Conservation (phyloP, 257 asterid genomes). For the Fraxinus anomala region DNA sequence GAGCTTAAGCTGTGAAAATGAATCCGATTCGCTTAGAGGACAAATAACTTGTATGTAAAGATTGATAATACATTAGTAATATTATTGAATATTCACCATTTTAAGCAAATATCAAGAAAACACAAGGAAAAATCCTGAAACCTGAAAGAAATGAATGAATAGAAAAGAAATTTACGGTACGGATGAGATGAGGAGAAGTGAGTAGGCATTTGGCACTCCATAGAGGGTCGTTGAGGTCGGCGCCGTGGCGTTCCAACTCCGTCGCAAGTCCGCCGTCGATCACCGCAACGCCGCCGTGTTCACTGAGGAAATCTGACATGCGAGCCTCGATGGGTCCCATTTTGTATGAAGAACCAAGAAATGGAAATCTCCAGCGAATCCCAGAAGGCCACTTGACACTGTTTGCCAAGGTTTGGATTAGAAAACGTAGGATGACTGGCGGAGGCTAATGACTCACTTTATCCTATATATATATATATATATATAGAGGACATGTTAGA, state of each 20-base stretch:
- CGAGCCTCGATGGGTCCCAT: constrained; percentile 49
- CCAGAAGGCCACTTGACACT: constrained; percentile 13
- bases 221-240: constrained; percentile 82
- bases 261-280: constrained; percentile 95
- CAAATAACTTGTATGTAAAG: background rate
- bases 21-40: background rate
- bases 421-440: background rate
- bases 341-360: constrained; percentile 5
- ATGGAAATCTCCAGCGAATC: constrained; percentile 9
- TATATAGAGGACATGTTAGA: background rate
- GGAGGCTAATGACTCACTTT: background rate
- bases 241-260: constrained; percentile 86
- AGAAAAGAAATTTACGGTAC: constrained; percentile 40
- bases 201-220: constrained; percentile 95
- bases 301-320: constrained; percentile 64
- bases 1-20: too few species aligned
- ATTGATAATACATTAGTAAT: background rate
- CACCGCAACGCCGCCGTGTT: constrained; percentile 76
- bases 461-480: too few species aligned
- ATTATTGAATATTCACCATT: background rate
- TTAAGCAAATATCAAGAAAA: background rate
- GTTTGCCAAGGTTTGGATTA: constrained; percentile 8
- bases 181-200: constrained; percentile 79
- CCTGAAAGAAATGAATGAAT: background rate
- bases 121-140: background rate